A percentile compares a stretch with the other conserved stretches of the same genome.
Conservation (phyloP, 1,139 yeast genomes). For the Pichia sp. region DNA sequence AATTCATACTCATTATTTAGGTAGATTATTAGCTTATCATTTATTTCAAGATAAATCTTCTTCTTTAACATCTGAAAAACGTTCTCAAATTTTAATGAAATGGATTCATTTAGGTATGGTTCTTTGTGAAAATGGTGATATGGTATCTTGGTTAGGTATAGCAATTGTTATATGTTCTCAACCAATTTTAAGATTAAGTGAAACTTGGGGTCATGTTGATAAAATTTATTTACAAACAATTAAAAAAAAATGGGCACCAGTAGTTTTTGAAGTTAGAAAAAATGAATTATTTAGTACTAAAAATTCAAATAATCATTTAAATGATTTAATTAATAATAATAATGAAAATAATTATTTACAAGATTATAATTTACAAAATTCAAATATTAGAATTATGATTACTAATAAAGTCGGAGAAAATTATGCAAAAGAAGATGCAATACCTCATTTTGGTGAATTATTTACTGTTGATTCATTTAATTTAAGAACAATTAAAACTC, state of each 20-base stretch:
- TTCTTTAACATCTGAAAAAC: slow-evolving; percentile 34
- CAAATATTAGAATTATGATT: slow-evolving; percentile 48
- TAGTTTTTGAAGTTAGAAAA: slow-evolving; percentile 62
- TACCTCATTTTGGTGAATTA: slow-evolving; percentile 90
- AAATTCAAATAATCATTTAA: not conserved
- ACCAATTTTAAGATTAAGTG: slow-evolving; percentile 67
- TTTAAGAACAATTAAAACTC: not conserved
- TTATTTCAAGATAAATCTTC: slow-evolving; percentile 45
- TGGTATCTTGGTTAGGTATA: slow-evolving; percentile 93
- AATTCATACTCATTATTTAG: slow-evolving; percentile 67
- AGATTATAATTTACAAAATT: not conserved
- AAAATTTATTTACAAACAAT: slow-evolving; percentile 55
- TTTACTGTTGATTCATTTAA: slow-evolving; percentile 31
- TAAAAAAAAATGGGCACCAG: slow-evolving; percentile 89
- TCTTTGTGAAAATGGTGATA: slow-evolving; percentile 78
- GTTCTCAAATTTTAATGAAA: slow-evolving; percentile 66
- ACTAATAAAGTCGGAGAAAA: slow-evolving; percentile 82
- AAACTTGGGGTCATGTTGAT: slow-evolving; percentile 73
- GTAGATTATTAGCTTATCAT: slow-evolving; percentile 66
- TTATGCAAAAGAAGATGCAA: slow-evolving; percentile 70
- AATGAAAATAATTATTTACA: not conserved
- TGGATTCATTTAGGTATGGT: slow-evolving; percentile 85
- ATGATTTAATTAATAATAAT: not conserved
- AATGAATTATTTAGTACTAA: slow-evolving; percentile 12
- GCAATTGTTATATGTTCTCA: slow-evolving; percentile 79